Evolutionary conservation across 257 asterid genomes (phyloP), one percentile per base, ranked within the genome.

Genomic region (Solanum tarapatanum): DNA sequence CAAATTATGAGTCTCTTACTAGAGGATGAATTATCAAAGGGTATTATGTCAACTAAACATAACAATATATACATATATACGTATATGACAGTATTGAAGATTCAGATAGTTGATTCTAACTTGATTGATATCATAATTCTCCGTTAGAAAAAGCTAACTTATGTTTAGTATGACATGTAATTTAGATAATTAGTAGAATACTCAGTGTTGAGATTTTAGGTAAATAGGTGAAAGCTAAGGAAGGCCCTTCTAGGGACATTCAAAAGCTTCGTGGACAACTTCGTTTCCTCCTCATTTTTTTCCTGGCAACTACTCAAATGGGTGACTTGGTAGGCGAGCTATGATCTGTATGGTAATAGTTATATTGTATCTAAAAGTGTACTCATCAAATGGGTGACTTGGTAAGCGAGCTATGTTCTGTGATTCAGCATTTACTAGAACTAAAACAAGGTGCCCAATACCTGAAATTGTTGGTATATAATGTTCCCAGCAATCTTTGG

Each of bases 21-120:
- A 91, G 97, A 87, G 97, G 97, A 33, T 97, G 98, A 55, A 95
- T 95, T 70, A 88, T 94, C 64, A 48, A 77, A 86, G 96, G 97
- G 4, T 95, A 87, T 91, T 95, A 87, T 62, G 95, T 94, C 24
- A 93, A 93, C 88, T 93, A 73, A 14, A 84, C 62, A 74, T 48
- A 30, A 68, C 84, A 6, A 12, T 24, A 24, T 41, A 14, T 28
- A 3, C 11, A 11, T n/a, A 23, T 76, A 6, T 24, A 6, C 1
- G 33, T 28, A 13, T 14, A 68, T 13, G 19, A 1, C 14, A 39
- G 3, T n/a, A 16, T n/a, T 4, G 24, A 43, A 26, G 17, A 45
- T 14, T 45, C 26, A 80, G 0, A 45, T 45, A 45, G 41, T 28
- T 62, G 41, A 80, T 28, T 80, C 85, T 17, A 80, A 45, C 85